Evolutionary conservation across 176 grass and related monocot genomes (phyloP).

Genomic region (Rhynchospora tenuis): DNA sequence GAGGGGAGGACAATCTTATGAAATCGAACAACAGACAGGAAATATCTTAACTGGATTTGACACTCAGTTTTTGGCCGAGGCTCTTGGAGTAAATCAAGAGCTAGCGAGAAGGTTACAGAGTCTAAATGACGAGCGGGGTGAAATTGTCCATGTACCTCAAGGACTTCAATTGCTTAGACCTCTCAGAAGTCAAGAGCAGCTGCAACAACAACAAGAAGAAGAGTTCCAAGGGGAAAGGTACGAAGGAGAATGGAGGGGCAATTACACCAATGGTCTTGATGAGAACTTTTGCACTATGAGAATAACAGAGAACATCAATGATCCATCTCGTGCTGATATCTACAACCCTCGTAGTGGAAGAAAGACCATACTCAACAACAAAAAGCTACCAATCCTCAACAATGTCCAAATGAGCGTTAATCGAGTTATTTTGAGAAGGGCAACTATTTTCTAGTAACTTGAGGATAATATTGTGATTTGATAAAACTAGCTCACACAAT

Average conservation of each 20-base stretch:
- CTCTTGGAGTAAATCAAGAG: slow-evolving; percentile 4
- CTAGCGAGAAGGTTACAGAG: slow-evolving; percentile 1
- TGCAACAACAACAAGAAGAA: neutral
- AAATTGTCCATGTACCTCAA: slow-evolving; percentile 20
- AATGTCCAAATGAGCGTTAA: slow-evolving; percentile 30
- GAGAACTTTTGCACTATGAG: slow-evolving; percentile 32
- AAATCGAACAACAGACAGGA: neutral
- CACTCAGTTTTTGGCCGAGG: slow-evolving; percentile 8
- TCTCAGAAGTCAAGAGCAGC: neutral
- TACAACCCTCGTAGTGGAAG: slow-evolving; percentile 31
- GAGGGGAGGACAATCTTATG: neutral
- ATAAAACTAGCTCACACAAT: neutral
- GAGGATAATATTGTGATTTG: too few relatives aligned
- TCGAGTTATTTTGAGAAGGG: slow-evolving; percentile 24
- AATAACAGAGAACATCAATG: slow-evolving; percentile 29
- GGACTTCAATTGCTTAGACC: neutral
- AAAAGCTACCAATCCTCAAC: slow-evolving; percentile 36
- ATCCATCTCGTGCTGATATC: slow-evolving; percentile 20
- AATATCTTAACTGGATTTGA: slow-evolving; percentile 32
- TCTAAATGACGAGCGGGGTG: slow-evolving; percentile 18
- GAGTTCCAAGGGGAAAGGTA: neutral
- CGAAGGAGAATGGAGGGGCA: neutral
- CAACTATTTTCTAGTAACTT: neutral
- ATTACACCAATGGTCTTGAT: slow-evolving; percentile 19
- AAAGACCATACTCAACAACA: slow-evolving; percentile 24